Percentiles rank a stretch among this genome's conserved stretches.
Conservation (phyloP, 2,329 filamentous ascomycete genomes). For the Ophiocordyceps polyrhachis-furcata region DNA sequence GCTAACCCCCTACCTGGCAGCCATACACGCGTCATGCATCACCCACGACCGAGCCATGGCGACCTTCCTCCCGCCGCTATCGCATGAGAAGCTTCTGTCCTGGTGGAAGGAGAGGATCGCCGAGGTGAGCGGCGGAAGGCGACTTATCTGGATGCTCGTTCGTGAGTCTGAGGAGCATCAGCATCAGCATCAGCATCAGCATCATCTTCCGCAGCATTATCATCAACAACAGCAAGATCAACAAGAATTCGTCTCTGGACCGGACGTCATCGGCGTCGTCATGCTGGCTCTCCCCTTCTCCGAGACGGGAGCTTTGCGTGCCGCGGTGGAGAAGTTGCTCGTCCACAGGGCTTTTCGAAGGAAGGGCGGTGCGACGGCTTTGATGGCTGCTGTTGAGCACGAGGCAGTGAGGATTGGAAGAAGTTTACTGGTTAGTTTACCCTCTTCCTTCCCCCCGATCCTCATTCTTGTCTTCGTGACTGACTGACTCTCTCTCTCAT, state of each 20-base stretch:
- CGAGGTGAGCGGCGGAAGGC: conserved; percentile 23
- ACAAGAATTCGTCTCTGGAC: conserved; percentile 6
- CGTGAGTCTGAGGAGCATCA: conserved; percentile 13
- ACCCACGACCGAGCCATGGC: conserved; percentile 35
- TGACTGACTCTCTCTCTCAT: background rate
- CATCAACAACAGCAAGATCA: background rate
- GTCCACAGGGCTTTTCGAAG: conserved; percentile 31
- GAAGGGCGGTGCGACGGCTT: conserved; percentile 28
- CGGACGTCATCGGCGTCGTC: conserved; percentile 34
- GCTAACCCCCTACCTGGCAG: conserved; percentile 36
- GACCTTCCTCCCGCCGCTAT: conserved; percentile 40
- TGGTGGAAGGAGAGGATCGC: conserved; percentile 37
- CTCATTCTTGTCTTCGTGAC: background rate
- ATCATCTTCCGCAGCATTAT: conserved; percentile 2
- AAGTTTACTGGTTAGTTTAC: conserved; percentile 30
- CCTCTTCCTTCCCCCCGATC: background rate
- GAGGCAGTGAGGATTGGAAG: conserved; percentile 30
- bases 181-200: background rate
- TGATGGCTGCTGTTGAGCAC: conserved; percentile 36
- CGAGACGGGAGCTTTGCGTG: conserved; percentile 38
- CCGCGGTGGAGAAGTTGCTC: conserved; percentile 37
- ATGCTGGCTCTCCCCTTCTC: conserved; percentile 31
- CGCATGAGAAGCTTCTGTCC: conserved; percentile 31
- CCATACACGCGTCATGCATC: conserved; percentile 40
- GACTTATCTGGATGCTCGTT: conserved; percentile 35